Percentiles rank a stretch among this genome's conserved stretches.
Conservation (phyloP, 2,329 filamentous ascomycete species). For the Talaromyces amestolkiae region DNA sequence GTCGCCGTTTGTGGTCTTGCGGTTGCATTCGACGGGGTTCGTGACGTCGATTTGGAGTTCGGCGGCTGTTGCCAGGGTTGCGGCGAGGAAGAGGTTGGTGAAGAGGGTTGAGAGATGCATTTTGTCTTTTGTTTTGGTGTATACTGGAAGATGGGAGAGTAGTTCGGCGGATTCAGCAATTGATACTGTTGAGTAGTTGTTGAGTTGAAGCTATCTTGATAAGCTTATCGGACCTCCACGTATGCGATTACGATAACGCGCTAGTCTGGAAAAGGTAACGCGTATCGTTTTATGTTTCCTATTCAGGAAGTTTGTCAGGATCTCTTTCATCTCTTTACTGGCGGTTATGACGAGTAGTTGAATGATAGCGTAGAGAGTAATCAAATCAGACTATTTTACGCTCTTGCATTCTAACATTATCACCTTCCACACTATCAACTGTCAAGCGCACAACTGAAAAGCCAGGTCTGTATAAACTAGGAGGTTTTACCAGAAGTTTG, state of each 20-base stretch:
- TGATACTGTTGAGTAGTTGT: no score
- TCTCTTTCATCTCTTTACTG: no score
- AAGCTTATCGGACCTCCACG: constrained; percentile 8
- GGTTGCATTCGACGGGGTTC: constrained; percentile 70
- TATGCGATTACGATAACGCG: neutral
- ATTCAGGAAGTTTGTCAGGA: neutral
- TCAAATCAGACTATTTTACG: no score
- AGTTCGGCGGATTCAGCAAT: neutral
- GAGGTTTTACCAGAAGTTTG: no score
- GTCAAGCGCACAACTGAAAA: neutral
- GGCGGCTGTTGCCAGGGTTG: constrained; percentile 23
- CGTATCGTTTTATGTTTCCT: neutral
- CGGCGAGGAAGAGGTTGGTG: constrained; percentile 11
- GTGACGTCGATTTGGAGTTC: constrained; percentile 74
- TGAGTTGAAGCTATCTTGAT: neutral
- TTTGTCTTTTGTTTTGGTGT: neutral
- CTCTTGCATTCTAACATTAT: neutral
- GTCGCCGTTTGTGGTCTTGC: constrained; percentile 75
- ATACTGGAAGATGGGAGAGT: neutral
- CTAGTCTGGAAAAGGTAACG: neutral
- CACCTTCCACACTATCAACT: neutral
- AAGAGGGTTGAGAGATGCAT: constrained; percentile 17
- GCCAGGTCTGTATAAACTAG: neutral
- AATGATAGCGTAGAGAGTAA: no score
- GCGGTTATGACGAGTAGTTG: no score